Evolutionary conservation across 2,329 filamentous ascomycete genomes (phyloP).

Genomic region (Aspergillus puulaauensis): DNA sequence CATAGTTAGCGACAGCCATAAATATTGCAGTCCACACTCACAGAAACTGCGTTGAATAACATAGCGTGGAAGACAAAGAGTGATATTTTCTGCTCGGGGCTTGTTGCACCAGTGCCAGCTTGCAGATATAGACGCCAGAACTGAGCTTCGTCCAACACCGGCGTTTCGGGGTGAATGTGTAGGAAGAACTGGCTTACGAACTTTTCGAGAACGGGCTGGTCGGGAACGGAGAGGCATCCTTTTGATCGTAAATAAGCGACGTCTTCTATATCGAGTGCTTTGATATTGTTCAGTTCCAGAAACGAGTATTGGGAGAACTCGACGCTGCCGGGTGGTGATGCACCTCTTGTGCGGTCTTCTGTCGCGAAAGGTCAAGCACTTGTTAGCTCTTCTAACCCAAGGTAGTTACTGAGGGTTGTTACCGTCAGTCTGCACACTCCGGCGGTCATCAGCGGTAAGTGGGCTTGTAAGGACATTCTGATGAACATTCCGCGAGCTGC

Average conservation of each 20-base stretch:
- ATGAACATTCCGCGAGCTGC: not conserved
- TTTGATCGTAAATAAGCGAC: slow-evolving; percentile 4
- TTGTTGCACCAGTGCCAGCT: not conserved
- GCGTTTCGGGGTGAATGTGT: slow-evolving; percentile 1
- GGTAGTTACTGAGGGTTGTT: not conserved
- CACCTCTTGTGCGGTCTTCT: not conserved
- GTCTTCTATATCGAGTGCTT: slow-evolving; percentile 2
- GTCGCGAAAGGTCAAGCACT: no score
- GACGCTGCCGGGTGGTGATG: not conserved
- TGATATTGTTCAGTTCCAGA: slow-evolving; percentile 1
- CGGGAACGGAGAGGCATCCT: slow-evolving; percentile 1
- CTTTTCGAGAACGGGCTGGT: slow-evolving; percentile 2
- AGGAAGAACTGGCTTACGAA: slow-evolving; percentile 9
- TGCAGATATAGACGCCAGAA: slow-evolving; percentile 8
- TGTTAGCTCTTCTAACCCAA: not conserved
- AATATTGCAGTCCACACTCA: not conserved
- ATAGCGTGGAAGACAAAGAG: slow-evolving; percentile 9
- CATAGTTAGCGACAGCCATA: not conserved
- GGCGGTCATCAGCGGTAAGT: not conserved
- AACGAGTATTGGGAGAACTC: slow-evolving; percentile 1
- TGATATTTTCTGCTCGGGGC: slow-evolving; percentile 3
- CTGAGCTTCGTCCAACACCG: slow-evolving; percentile 4
- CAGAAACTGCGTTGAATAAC: slow-evolving; percentile 5
- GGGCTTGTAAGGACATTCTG: not conserved
- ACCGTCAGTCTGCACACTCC: not conserved